Evolutionary conservation across 1,284 basidiomycete genomes (phyloP), one percentile per base, ranked within the genome.

Genomic region (Ganoderma sinense): DNA sequence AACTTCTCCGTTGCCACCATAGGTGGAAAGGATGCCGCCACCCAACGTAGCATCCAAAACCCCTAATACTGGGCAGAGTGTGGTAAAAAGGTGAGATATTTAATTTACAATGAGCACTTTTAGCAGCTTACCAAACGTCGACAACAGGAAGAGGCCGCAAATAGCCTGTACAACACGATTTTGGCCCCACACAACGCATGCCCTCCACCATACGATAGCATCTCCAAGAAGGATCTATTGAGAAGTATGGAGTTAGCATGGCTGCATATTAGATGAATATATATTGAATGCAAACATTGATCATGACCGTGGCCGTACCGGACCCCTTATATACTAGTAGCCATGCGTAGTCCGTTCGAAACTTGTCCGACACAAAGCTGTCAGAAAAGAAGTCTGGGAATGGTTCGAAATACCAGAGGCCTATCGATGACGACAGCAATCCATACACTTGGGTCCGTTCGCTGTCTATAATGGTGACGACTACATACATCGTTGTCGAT

Each of bases 121-220:
- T 4, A 16, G n/a, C n/a, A 3, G 29, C 61, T 45, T 11, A 62
- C 61, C 4, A 11, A 62, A 31, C 5, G 61, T 62, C 2, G 61
- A 26, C 26, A 18, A 5, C 10, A 62, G 13, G 26, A 62, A 45
- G 6, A 45, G 3, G 8, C 13, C 41, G 41, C 61, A 31, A 13
- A 45, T 5, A 5, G 29, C 41, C 23, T 31, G 11, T 0, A 62
- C 61, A 16, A 45, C 4, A 13, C 11, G 41, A 20, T 62, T 45
- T 18, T 26, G 20, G 3, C 14, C 8, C 61, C 61, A 62, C 2
- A 62, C 23, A 11, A 43, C 61, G 13, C 39, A 45, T 14, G 61
- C 61, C n/a, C 61, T 62, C 61, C 61, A 62, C 8, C 61, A 62
- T 13, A 62, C 61, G 29, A 62, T 48, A 4, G 43, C 23, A 20